Evolutionary conservation across 1,139 yeast species (phyloP).

Genomic region (Blastobotrys elegans): DNA sequence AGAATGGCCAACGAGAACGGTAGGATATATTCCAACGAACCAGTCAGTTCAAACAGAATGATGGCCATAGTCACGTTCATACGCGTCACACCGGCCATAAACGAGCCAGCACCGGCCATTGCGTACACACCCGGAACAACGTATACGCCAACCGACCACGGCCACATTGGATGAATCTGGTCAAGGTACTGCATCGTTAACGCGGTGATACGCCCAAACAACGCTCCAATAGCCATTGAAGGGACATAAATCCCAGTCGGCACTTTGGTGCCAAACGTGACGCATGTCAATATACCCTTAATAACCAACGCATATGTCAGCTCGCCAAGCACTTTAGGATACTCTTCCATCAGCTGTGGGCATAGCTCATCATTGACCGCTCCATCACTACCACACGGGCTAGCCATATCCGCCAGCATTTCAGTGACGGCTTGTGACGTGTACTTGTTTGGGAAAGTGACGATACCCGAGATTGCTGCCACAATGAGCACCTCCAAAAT

Average conservation of each 20-base stretch:
- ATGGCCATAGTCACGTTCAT: slow-evolving; percentile 61
- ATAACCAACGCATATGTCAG: slow-evolving; percentile 44
- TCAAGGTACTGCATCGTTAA: slow-evolving; percentile 44
- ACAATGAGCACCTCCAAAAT: slow-evolving; percentile 46
- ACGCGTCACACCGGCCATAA: slow-evolving; percentile 64
- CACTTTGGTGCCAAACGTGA: slow-evolving; percentile 57
- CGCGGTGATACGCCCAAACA: slow-evolving; percentile 55
- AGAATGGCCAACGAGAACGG: slow-evolving; percentile 57
- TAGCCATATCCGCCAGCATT: slow-evolving; percentile 48
- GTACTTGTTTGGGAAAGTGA: slow-evolving; percentile 50
- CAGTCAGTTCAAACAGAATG: slow-evolving; percentile 56
- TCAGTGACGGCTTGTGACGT: slow-evolving; percentile 53
- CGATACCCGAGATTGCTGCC: slow-evolving; percentile 45
- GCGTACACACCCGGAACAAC: slow-evolving; percentile 54
- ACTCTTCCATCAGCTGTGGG: slow-evolving; percentile 36
- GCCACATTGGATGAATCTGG: slow-evolving; percentile 18
- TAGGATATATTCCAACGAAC: slow-evolving; percentile 54
- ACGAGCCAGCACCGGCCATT: slow-evolving; percentile 63
- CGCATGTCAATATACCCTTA: slow-evolving; percentile 45
- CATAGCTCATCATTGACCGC: slow-evolving; percentile 35
- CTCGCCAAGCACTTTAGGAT: slow-evolving; percentile 36
- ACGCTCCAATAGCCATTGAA: slow-evolving; percentile 63
- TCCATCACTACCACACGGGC: slow-evolving; percentile 42
- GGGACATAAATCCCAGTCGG: slow-evolving; percentile 70
- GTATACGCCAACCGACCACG: slow-evolving; percentile 22